phyloP scores from a whole-genome alignment of 140 eudicot species.

The Cichorium intybus region DNA sequence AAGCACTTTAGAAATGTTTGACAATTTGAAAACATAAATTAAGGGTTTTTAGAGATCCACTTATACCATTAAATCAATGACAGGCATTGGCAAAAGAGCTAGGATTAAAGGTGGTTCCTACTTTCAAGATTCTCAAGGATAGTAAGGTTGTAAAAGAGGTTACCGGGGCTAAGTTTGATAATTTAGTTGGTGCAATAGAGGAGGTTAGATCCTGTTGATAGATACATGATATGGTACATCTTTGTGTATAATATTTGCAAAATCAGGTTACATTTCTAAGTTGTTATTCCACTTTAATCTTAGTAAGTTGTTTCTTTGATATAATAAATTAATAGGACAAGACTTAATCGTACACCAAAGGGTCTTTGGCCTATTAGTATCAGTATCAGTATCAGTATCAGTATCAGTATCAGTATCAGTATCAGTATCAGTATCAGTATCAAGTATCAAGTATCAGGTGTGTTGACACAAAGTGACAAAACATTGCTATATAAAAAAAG shows the following conservation, averaged over 20 bases:
- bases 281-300: neutral
- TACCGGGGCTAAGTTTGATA: slow-evolving; percentile 66
- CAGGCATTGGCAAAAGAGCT: slow-evolving; percentile 79
- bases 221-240: neutral
- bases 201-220: slow-evolving; percentile 17
- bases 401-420: no score
- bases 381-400: no score
- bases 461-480: no score
- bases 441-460: no score
- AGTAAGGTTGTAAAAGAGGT: slow-evolving; percentile 63
- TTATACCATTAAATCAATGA: neutral
- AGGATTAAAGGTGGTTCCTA: slow-evolving; percentile 68
- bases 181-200: slow-evolving; percentile 56
- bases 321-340: no score
- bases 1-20: no score
- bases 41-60: neutral
- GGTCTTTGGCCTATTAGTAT: no score
- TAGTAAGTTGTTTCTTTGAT: neutral
- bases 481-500: no score
- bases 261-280: neutral
- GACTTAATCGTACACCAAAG: no score
- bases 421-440: no score
- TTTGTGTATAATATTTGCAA: slow-evolving; percentile 11
- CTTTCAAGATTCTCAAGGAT: slow-evolving; percentile 70
- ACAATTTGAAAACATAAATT: neutral